These are phyloP conservation scores for Dactylella cylindrospora DNA, from an alignment of 2,329 filamentous ascomycete species.

Conservation along the genomic window DNA sequence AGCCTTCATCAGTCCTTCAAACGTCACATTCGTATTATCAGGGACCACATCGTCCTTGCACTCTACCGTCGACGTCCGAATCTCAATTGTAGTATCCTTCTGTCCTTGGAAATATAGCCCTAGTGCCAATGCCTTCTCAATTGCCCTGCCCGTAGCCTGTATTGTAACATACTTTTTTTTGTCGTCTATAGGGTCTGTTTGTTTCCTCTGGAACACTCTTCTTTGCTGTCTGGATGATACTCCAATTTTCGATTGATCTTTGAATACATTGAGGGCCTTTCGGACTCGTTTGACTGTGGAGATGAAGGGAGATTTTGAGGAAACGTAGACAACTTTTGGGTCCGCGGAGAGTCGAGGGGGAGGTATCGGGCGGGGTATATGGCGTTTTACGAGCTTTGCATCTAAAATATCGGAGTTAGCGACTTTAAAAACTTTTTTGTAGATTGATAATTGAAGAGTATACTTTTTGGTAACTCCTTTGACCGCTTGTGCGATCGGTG, in stretches of 20 bases:
- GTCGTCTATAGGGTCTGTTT: conserved; percentile 45
- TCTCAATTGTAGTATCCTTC: conserved; percentile 60
- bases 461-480: conserved; percentile 22
- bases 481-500: conserved; percentile 47
- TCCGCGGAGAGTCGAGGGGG: conserved; percentile 32
- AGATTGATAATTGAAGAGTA: background rate
- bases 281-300: conserved; percentile 66
- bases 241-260: conserved; percentile 57
- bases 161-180: conserved; percentile 59
- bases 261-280: conserved; percentile 62
- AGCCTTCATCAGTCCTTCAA: conserved; percentile 36
- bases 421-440: background rate
- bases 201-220: conserved; percentile 19
- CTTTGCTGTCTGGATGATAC: conserved; percentile 48
- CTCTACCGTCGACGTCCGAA: conserved; percentile 65
- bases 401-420: conserved; percentile 7
- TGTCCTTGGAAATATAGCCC: conserved; percentile 67
- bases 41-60: conserved; percentile 67
- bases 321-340: conserved; percentile 63
- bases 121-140: conserved; percentile 64
- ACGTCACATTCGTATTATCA: conserved; percentile 52
- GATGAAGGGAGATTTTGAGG: conserved; percentile 66
- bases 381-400: conserved; percentile 29
- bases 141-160: conserved; percentile 67
- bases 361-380: conserved; percentile 19